Evolutionary conservation across 2,329 filamentous ascomycete genomes (phyloP), one percentile per base, ranked within the genome.

Genomic region (Fusarium lyarnte): DNA sequence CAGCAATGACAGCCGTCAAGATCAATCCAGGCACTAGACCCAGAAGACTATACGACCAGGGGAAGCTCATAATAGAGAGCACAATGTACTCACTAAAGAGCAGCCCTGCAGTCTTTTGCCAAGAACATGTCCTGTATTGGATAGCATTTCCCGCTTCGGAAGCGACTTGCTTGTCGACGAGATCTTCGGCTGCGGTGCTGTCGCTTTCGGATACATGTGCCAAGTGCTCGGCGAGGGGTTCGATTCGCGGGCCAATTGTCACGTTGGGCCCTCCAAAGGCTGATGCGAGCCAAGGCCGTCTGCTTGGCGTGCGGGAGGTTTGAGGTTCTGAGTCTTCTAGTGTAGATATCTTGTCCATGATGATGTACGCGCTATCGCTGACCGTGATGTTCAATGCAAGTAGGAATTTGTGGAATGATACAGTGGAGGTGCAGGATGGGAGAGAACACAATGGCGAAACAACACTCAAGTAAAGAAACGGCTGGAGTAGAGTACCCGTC

Each of bases 31-130:
- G 94, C 2, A 97, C 93, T 16, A 97, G 88, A 8, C 95, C 94
- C 17, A 98, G 88, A 33, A 95, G 84, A 45, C 93, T 93, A 82
- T 97, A 97, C 0, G 94, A 97, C 87, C 93, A 97, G 0, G 95
- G 95, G 75, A 97, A 97, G 51, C 93, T 96, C 94, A 97, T 97
- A 79, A 97, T 97, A 65, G 89, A 79, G 82, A 97, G 84, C 79
- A 94, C 97, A 62, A 97, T 98, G 82, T 98, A 97, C 85, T 97
- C 95, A 49, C 94, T 96, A 83, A 97, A 97, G 53, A 97, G 89
- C 73, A 97, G 82, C 2, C 92, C 94, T 0, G 95, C 94, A 58
- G 94, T 97, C 92, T 97, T 97, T 78, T 93, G 92, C 95, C 95
- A 98, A 75, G 92, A 94, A 83, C 95, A 98, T 43, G 94, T 97